Evolutionary conservation across 1,139 yeast species (phyloP), one percentile per base, ranked within the genome.

Genomic region (Yamadazyma blattariae): DNA sequence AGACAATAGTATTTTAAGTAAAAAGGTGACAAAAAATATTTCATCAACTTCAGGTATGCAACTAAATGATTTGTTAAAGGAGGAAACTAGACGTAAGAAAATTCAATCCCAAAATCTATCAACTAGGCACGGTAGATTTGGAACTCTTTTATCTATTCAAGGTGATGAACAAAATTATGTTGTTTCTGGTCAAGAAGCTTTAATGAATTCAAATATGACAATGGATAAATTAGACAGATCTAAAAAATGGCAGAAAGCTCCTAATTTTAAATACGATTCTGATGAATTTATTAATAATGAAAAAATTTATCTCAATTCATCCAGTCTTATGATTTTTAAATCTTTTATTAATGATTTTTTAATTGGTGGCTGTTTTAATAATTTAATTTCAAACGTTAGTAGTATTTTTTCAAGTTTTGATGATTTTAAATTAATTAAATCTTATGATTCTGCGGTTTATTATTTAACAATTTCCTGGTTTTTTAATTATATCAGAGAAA

Each of bases 101-200:
- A 57, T 61, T 14, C 77, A 77, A 27, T 67, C 73, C 13, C 74
- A 71, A 45, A 66, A 71, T 34, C 65, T 77, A 4, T 77, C 84
- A 1, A 75, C 90, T 0, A 72, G 98, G 35, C 98, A 92, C 53
- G 92, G 95, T 4, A 71, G 96, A 29, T 92, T 92, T 63, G 98
- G 98, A 1, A 81, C 97, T 0, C 65, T 90, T 45, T 59, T 89
- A 9, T 82, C 95, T 1, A 69, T 89, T 21, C 77, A 81, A 41
- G 73, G 78, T 19, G 67, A 72, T 11, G 75, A 73, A 7, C 68
- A 84, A 30, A 62, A 86, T 19, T 77, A 87, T 12, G 77, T 88
- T 0, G 59, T 70, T 8, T 79, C 95, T 1, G 96, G 96, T 4
- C 90, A 86, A 45, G 79, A 77, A 42, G 87, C 82, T 2, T 54